Evolutionary conservation across 208 protist genomes (phyloP), one percentile per base, ranked within the genome.

Genomic region (Leishmania tarentolae): DNA sequence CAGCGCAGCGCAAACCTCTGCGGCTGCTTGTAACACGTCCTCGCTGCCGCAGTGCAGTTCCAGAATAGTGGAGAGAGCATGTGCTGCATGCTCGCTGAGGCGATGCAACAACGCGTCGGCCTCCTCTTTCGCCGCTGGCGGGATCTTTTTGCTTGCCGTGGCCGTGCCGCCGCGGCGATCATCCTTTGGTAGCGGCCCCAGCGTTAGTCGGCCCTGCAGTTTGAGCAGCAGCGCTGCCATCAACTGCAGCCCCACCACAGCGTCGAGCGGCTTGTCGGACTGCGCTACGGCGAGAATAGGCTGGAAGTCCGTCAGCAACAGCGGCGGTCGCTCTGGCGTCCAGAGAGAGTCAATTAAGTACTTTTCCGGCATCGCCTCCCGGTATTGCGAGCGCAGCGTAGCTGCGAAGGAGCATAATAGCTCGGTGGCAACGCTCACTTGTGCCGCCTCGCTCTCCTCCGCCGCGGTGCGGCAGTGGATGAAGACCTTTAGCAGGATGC

Each of bases 301-400:
- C 63, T 86, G 57, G 71, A 95, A 95, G 63, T 86, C 81, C 3
- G 82, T 87, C 50, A 96, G 84, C 76, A 98, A 66, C 70, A 87
- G 81, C 31, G 92, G 91, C 21, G 90, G 85, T 17, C 90, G 84
- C 69, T 93, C 87, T 71, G 91, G 76, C 28, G 77, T 91, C 89
- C 90, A 98, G 8, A 98, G 73, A n/a, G 95, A 92, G 77, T 97
- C 93, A 75, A 98, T 88, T 44, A 98, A 71, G 84, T 98, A 98
- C 59, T 86, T 87, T 87, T 98, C 93, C 19, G 95, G 92, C 89
- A 93, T 92, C 53, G 86, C 72, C 85, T 98, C 93, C 13, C 79
- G 78, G 83, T 95, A 93, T 76, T 94, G 88, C 47, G 84, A 66
- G 17, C 95, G 91, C 65, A 98, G 82, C 7, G 92, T 95, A 31